Conservation (phyloP, 129 eudicot genomes). For the Centaurea solstitialis region DNA sequence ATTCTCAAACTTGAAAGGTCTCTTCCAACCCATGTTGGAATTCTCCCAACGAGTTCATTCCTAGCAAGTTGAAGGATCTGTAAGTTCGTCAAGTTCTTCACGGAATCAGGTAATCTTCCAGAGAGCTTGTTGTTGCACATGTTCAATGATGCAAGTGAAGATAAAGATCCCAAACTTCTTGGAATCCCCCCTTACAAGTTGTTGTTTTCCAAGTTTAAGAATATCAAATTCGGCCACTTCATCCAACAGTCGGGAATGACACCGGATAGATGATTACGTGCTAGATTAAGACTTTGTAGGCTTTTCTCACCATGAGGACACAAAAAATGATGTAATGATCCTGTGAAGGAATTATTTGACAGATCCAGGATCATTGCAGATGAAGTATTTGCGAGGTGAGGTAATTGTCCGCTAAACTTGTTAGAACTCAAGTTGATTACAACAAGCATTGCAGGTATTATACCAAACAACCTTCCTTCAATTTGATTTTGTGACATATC, state of each 20-base stretch:
- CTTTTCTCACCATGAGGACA: not conserved
- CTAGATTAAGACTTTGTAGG: constrained; percentile 32
- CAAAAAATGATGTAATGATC: no score
- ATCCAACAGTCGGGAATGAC: constrained; percentile 22
- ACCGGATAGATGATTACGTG: constrained; percentile 15
- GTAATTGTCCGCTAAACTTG: no score
- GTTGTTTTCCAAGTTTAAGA: constrained; percentile 19
- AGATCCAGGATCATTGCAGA: no score
- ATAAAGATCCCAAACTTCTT: constrained; percentile 16
- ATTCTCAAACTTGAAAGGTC: not conserved
- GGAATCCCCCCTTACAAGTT: constrained; percentile 38
- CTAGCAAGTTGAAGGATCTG: constrained; percentile 33
- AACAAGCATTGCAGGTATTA: not conserved
- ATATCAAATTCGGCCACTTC: not conserved
- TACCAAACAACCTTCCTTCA: constrained; percentile 24
- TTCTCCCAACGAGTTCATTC: constrained; percentile 38
- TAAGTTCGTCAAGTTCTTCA: constrained; percentile 22
- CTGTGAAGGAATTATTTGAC: no score
- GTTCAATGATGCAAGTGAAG: constrained; percentile 14
- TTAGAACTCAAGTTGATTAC: no score
- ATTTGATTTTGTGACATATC: constrained; percentile 43
- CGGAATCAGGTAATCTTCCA: constrained; percentile 18
- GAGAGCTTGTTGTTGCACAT: constrained; percentile 30
- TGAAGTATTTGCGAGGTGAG: no score
- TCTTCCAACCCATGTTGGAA: constrained; percentile 10